Conservation (phyloP, 2,329 filamentous ascomycete species). For the Alternaria conjuncta region DNA sequence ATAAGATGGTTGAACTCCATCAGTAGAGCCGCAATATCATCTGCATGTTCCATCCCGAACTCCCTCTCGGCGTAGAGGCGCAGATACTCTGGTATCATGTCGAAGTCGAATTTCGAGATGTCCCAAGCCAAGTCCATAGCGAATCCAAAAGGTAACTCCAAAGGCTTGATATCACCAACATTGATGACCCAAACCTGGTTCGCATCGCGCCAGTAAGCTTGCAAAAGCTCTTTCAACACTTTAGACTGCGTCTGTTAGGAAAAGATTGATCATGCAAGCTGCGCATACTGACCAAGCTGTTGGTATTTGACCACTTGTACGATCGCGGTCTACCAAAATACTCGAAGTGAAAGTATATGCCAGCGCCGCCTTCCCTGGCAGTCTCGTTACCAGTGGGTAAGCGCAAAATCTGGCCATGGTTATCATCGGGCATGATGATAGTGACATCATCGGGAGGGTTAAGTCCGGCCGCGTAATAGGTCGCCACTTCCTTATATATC, state of each 20-base stretch:
- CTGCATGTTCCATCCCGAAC: slow-evolving; percentile 14
- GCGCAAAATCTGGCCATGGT: slow-evolving; percentile 68
- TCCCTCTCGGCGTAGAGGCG: slow-evolving; percentile 49
- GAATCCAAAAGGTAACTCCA: slow-evolving; percentile 43
- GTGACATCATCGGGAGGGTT: slow-evolving; percentile 68
- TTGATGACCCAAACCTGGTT: slow-evolving; percentile 69
- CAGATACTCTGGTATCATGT: slow-evolving; percentile 54
- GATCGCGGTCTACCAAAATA: slow-evolving; percentile 65
- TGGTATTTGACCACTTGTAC: slow-evolving; percentile 66
- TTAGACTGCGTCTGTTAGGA: slow-evolving; percentile 30
- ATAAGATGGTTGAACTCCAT: slow-evolving; percentile 50
- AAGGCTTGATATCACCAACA: slow-evolving; percentile 67
- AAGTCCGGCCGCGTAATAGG: slow-evolving; percentile 68
- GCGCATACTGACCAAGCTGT: slow-evolving; percentile 58
- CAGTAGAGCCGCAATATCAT: slow-evolving; percentile 3
- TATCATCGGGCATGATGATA: slow-evolving; percentile 71
- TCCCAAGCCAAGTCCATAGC: slow-evolving; percentile 8
- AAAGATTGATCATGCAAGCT: not conserved
- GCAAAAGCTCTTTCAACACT: slow-evolving; percentile 68
- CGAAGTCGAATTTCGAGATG: slow-evolving; percentile 7
- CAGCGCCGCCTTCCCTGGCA: slow-evolving; percentile 62
- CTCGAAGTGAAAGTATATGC: slow-evolving; percentile 69
- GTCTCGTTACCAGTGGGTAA: slow-evolving; percentile 65
- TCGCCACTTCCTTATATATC: slow-evolving; percentile 62
- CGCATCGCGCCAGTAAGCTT: slow-evolving; percentile 63